A percentile compares a stretch with the other conserved stretches of the same genome.
These are phyloP conservation scores for Kazachstania sp. DNA, from an alignment of 1,139 yeast genomes.

Conservation along the genomic window DNA sequence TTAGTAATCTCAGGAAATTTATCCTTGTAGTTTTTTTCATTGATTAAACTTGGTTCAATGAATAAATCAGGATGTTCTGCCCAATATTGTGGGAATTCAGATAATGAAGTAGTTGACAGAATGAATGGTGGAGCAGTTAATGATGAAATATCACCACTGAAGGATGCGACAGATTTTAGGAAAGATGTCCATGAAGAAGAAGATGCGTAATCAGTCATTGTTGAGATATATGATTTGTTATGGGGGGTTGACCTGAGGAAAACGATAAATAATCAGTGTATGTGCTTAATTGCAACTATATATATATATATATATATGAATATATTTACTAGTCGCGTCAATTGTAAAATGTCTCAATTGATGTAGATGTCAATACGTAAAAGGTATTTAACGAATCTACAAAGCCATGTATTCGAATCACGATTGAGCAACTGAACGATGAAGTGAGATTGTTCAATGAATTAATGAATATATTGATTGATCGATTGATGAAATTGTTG, in stretches of 20 bases:
- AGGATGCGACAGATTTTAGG: slow-evolving; percentile 82
- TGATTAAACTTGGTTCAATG: slow-evolving; percentile 54
- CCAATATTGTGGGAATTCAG: slow-evolving; percentile 90
- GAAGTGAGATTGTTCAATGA: no score
- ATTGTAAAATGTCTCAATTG: not conserved
- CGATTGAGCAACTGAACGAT: no score
- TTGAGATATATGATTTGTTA: no score
- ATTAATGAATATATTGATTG: no score
- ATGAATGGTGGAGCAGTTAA: slow-evolving; percentile 98
- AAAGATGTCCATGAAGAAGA: slow-evolving; percentile 64
- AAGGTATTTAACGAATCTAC: no score
- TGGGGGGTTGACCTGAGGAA: no score
- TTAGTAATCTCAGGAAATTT: slow-evolving; percentile 30
- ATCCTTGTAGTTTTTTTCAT: slow-evolving; percentile 27
- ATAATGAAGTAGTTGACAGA: slow-evolving; percentile 77
- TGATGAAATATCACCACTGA: slow-evolving; percentile 88
- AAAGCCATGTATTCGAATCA: no score
- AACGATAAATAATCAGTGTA: no score
- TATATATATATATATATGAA: not conserved
- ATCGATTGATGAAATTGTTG: no score
- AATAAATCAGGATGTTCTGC: slow-evolving; percentile 83
- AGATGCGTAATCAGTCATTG: slow-evolving; percentile 32
- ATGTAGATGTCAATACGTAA: no score
- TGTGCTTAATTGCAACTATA: no score
- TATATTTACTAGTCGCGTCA: not conserved